phyloP scores from a whole-genome alignment of 768 basidiomycete genomes.

The Coprinopsis cinerea region DNA sequence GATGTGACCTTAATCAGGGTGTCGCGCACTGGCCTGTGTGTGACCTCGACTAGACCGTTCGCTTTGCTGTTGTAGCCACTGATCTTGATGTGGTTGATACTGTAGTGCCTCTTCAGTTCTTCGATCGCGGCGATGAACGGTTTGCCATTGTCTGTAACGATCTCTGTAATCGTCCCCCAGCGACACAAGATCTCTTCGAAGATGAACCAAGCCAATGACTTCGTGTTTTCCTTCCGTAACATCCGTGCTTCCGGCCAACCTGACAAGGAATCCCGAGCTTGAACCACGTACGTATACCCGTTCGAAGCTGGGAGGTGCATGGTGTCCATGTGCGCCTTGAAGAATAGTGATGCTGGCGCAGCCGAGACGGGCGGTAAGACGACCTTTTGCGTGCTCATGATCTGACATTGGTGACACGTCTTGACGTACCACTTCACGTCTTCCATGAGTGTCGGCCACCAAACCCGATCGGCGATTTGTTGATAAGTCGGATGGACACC shows the following conservation, averaged over 20 bases:
- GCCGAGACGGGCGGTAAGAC: conserved; percentile 21
- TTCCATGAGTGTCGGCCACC: conserved; percentile 23
- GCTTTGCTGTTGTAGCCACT: conserved; percentile 19
- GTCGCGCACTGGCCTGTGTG: conserved; percentile 18
- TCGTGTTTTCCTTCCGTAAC: conserved; percentile 23
- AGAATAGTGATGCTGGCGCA: conserved; percentile 23
- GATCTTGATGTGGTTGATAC: conserved; percentile 30
- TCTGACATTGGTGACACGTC: conserved; percentile 26
- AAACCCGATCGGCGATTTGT: conserved; percentile 21
- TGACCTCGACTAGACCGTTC: conserved; percentile 27
- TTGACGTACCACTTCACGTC: conserved; percentile 21
- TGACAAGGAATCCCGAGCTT: conserved; percentile 28
- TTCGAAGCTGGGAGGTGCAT: conserved; percentile 33
- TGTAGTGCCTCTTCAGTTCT: conserved; percentile 10
- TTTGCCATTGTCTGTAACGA: conserved; percentile 34
- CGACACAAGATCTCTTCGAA: conserved; percentile 17
- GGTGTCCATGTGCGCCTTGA: conserved; percentile 31
- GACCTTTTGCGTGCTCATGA: conserved; percentile 17
- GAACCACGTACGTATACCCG: conserved; percentile 29
- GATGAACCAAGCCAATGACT: conserved; percentile 17
- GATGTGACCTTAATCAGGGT: conserved; percentile 20
- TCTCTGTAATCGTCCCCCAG: conserved; percentile 28
- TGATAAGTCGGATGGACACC: conserved; percentile 19
- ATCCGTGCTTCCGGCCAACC: conserved; percentile 25
- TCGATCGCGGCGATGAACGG: conserved; percentile 22